Base-by-base conservation (phyloP, 2,329 filamentous ascomycete genomes). In the Colletotrichum orbiculare region DNA sequence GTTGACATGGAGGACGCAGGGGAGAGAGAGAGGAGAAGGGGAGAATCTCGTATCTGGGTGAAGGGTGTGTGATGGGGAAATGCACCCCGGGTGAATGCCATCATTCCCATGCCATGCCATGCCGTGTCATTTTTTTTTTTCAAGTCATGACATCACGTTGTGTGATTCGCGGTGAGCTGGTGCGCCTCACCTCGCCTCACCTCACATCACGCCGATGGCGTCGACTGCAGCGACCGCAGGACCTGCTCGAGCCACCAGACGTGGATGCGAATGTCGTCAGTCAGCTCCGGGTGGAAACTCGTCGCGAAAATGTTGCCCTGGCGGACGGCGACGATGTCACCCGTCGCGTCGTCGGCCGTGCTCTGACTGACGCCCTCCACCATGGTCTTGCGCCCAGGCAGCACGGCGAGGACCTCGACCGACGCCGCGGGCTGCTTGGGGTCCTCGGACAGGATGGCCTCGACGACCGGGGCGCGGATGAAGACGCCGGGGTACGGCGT, bases 271-370 rank as follows among this genome's bases (percentile, higher is more conserved):
- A 89, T 82, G 79, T 99, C 96, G 8, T 89, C 87, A 0, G 95
- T 98, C 76, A 99, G 77, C 77, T 99, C 96, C 0, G 96, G 96
- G 72, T 98, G 96, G 74, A 98, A 99, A 73, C 94, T 97, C 3
- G 92, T 97, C 4, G 94, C 96, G 71, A 98, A 91, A 0, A 97
- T 91, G 77, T 97, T 97, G 1, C 91, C 93, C 79, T 98, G 94
- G 69, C 87, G 85, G 39, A 98, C 93, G 0, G 95, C 95, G 54
- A 98, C 89, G 55, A 98, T 95, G 71, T 95, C 90, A 2, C 90
- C 87, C 3, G 83, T 85, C 47, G 78, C 78, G n/a, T 77, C 74
- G 58, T 76, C 78, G 3, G 71, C 73, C 43, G 74, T 73, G 34
- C 77, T 76, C 71, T 81, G 72, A 37, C 78, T 75, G 42, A 78